phyloP scores from a whole-genome alignment of 2,329 filamentous ascomycete genomes.

The Colletotrichum filicis region DNA sequence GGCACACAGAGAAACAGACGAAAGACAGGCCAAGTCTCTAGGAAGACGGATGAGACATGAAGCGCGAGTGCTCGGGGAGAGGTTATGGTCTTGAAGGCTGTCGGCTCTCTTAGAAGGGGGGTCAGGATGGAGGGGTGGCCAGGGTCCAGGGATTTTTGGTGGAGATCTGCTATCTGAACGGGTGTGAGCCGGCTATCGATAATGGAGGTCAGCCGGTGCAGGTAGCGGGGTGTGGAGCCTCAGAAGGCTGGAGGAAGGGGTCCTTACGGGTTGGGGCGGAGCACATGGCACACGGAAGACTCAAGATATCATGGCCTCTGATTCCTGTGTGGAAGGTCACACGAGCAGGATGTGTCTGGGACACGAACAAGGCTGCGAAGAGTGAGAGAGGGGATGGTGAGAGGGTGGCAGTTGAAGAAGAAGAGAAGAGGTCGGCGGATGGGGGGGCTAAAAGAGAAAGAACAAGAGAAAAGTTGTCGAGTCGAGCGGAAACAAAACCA shows the following conservation, averaged over 20 bases:
- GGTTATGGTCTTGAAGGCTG: slow-evolving; percentile 6
- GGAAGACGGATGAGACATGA: slow-evolving; percentile 20
- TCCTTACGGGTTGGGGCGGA: slow-evolving; percentile 28
- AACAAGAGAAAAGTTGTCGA: background rate
- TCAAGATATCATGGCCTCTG: slow-evolving; percentile 30
- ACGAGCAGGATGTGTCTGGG: slow-evolving; percentile 15
- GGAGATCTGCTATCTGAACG: slow-evolving; percentile 31
- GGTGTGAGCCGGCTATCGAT: slow-evolving; percentile 32
- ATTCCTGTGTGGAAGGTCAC: slow-evolving; percentile 19
- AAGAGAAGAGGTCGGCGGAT: background rate
- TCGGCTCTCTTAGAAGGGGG: background rate
- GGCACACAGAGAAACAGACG: background rate
- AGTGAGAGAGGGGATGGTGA: background rate
- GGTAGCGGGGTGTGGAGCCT: slow-evolving; percentile 30
- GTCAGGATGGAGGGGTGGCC: slow-evolving; percentile 11
- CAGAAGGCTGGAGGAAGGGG: slow-evolving; percentile 24
- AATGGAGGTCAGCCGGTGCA: slow-evolving; percentile 34
- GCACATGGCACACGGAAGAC: slow-evolving; percentile 33
- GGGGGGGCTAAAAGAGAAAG: background rate
- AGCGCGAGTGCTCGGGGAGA: slow-evolving; percentile 10
- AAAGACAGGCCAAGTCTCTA: slow-evolving; percentile 7
- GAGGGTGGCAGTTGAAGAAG: background rate
- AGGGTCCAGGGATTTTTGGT: slow-evolving; percentile 14
- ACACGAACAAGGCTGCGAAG: background rate
- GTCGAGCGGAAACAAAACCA: slow-evolving; percentile 13